phyloP scores from a whole-genome alignment of 2,329 filamentous ascomycete genomes.

The Trichoderma sp. region DNA sequence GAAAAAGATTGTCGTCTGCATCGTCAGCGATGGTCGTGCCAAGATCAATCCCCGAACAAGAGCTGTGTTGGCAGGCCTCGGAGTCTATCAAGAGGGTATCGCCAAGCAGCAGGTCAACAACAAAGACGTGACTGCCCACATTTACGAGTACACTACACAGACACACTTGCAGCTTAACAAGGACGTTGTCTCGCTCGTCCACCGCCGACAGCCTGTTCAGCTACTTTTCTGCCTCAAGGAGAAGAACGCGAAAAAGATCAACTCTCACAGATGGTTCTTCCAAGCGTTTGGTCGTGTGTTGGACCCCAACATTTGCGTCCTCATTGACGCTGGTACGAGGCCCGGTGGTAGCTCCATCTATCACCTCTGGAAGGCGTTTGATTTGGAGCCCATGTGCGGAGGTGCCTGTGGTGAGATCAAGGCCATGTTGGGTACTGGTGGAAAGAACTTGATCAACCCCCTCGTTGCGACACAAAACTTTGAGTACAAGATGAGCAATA shows the following conservation, averaged over 20 bases:
- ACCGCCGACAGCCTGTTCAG: constrained; percentile 86
- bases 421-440: constrained; percentile 83
- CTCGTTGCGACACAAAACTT: constrained; percentile 97
- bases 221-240: constrained; percentile 98
- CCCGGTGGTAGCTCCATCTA: constrained; percentile 95
- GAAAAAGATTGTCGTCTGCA: constrained; percentile 99
- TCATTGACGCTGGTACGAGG: constrained; percentile 93
- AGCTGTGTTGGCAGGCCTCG: constrained; percentile 86
- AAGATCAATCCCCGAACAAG: constrained; percentile 94
- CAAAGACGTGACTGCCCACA: constrained; percentile 94
- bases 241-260: constrained; percentile 99
- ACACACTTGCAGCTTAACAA: constrained; percentile 88
- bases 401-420: constrained; percentile 99
- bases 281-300: constrained; percentile 90
- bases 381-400: constrained; percentile 94
- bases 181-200: constrained; percentile 78
- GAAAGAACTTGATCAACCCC: constrained; percentile 87
- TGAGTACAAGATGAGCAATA: constrained; percentile 99
- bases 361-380: constrained; percentile 97
- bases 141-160: constrained; percentile 93
- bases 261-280: constrained; percentile 99
- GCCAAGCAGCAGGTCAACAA: constrained; percentile 97
- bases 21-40: constrained; percentile 93
- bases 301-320: constrained; percentile 93
- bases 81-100: constrained; percentile 97